Conservation (phyloP, 2,329 filamentous ascomycete species). For the Aureobasidium mangrovei region DNA sequence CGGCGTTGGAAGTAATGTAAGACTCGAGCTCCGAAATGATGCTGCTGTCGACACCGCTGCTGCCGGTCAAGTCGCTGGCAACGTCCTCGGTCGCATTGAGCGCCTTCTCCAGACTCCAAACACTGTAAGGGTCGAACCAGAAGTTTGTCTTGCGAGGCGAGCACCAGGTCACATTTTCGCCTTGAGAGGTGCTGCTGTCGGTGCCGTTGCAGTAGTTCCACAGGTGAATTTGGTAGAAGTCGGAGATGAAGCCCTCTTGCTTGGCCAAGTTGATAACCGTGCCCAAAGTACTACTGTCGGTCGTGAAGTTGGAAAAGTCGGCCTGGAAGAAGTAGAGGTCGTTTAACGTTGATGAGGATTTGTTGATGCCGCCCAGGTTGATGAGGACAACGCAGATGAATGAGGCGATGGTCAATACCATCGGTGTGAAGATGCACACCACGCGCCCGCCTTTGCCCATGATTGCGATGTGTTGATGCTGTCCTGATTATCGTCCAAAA, state of each 20-base stretch:
- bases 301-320: conserved; percentile 29
- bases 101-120: conserved; percentile 52
- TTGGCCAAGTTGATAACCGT: conserved; percentile 31
- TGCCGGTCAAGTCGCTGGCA: conserved; percentile 14
- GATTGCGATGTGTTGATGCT: conserved; percentile 17
- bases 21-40: conserved; percentile 43
- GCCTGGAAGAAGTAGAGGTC: conserved; percentile 48
- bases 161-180: conserved; percentile 50
- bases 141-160: conserved; percentile 64
- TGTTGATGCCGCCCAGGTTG: conserved; percentile 48
- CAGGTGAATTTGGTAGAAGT: conserved; percentile 72
- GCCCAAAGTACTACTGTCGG: conserved; percentile 24
- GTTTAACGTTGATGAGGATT: conserved; percentile 37
- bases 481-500: too few species aligned
- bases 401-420: conserved; percentile 68
- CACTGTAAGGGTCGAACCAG: conserved; percentile 62
- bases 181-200: conserved; percentile 36
- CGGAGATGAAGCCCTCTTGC: conserved; percentile 46
- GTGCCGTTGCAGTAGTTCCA: conserved; percentile 77
- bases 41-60: conserved; percentile 26
- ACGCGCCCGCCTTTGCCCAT: conserved; percentile 72
- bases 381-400: conserved; percentile 59
- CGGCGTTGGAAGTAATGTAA: conserved; percentile 28
- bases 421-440: conserved; percentile 79
- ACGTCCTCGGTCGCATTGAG: conserved; percentile 24